A percentile compares a stretch with the other conserved stretches of the same genome.
Evolutionary conservation across 2,329 filamentous ascomycete species (phyloP).

Genomic region (Thielaviopsis punctulata): DNA sequence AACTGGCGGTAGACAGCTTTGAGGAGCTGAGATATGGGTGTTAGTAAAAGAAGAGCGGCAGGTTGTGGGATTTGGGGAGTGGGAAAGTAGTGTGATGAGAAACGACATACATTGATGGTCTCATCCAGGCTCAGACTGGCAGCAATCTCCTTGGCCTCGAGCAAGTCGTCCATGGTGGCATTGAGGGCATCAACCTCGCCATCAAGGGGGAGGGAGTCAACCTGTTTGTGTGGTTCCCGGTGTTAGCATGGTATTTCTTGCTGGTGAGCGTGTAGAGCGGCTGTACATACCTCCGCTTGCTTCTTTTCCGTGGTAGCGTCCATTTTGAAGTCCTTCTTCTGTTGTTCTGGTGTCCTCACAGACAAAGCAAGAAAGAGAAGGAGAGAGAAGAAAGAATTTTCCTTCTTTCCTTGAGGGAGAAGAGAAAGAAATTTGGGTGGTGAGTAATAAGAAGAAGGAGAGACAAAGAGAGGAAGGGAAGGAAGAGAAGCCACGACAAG

Average conservation of each 20-base stretch:
- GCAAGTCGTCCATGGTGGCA: constrained; percentile 26
- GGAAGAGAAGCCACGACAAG: not conserved
- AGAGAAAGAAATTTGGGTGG: not conserved
- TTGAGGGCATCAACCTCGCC: constrained; percentile 16
- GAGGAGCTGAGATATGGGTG: constrained; percentile 18
- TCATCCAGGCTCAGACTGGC: constrained; percentile 20
- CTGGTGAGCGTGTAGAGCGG: too few species aligned
- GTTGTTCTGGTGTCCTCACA: not conserved
- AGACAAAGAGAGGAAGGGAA: not conserved
- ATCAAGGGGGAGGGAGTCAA: not conserved
- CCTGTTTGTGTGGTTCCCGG: too few species aligned
- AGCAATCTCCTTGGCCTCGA: constrained; percentile 25
- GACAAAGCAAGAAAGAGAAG: not conserved
- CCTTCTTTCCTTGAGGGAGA: too few species aligned
- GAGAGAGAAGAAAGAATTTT: not conserved
- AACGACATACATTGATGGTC: constrained; percentile 17
- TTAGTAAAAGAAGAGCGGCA: not conserved
- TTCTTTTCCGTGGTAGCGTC: too few species aligned
- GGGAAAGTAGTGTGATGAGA: not conserved
- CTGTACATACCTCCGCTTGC: too few species aligned
- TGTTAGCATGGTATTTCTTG: too few species aligned
- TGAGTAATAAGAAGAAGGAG: not conserved
- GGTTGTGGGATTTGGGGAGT: not conserved
- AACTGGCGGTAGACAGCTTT: constrained; percentile 20
- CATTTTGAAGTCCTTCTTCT: too few species aligned